Percentiles rank a stretch among this genome's conserved stretches.
Evolutionary conservation across 2,329 filamentous ascomycete genomes (phyloP).

Genomic region (Colletotrichum agaves): DNA sequence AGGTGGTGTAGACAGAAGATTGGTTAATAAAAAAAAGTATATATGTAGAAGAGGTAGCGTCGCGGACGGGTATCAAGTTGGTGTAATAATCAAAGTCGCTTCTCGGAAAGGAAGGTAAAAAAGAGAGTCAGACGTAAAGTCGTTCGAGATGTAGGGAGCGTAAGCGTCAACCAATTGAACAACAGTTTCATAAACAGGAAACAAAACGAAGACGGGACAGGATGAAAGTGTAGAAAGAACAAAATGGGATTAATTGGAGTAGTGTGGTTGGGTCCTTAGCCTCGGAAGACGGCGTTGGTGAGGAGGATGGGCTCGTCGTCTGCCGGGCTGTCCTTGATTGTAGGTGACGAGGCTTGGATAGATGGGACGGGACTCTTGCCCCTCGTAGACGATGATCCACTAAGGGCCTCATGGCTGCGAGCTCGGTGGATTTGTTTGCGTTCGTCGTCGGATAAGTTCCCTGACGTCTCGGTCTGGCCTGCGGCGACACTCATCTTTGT

Average conservation of each 20-base stretch:
- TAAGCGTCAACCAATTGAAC: conserved; percentile 20
- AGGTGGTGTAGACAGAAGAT: not conserved
- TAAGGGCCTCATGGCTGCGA: conserved; percentile 63
- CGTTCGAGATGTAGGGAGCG: conserved; percentile 35
- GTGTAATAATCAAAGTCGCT: conserved; percentile 20
- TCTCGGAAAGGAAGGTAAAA: conserved; percentile 32
- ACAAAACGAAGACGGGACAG: conserved; percentile 10
- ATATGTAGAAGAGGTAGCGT: conserved; percentile 29
- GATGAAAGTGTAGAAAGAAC: conserved; percentile 8
- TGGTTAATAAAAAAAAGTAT: conserved; percentile 7
- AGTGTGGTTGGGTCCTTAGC: conserved; percentile 16
- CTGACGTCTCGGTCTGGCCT: conserved; percentile 49
- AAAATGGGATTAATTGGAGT: conserved; percentile 3
- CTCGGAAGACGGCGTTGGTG: conserved; percentile 40
- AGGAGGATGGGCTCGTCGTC: conserved; percentile 36
- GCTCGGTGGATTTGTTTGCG: conserved; percentile 58
- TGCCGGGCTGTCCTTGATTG: conserved; percentile 32
- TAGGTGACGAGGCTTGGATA: conserved; percentile 41
- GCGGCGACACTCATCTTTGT: conserved; percentile 52
- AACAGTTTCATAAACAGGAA: conserved; percentile 26
- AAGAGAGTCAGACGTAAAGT: conserved; percentile 35
- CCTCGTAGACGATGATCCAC: conserved; percentile 45
- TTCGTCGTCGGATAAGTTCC: conserved; percentile 47
- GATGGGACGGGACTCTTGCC: conserved; percentile 44
- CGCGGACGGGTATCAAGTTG: conserved; percentile 36